These are phyloP conservation scores for Scutellaria barbata DNA, from an alignment of 257 asterid genomes.

Conservation along the genomic window DNA sequence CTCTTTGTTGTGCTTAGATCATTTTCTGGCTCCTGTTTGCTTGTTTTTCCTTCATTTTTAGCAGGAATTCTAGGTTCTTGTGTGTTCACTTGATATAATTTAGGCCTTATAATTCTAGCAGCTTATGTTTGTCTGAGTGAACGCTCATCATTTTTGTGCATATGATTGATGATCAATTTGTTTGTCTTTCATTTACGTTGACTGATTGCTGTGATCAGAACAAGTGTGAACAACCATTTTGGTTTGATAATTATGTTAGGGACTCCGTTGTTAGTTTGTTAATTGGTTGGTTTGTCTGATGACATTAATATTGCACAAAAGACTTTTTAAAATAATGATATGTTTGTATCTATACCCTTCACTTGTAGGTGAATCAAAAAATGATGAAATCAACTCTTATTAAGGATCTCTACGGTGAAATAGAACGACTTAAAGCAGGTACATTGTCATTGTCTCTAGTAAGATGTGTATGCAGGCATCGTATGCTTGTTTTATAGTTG, in stretches of 20 bases:
- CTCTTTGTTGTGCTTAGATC: background rate
- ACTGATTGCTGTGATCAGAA: background rate
- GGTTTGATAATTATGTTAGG: constrained; percentile 8
- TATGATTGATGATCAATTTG: background rate
- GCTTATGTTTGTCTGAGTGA: constrained; percentile 14
- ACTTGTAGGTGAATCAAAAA: constrained; percentile 79
- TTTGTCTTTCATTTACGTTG: background rate
- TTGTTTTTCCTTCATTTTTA: constrained; percentile 13
- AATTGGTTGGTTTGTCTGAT: constrained; percentile 10
- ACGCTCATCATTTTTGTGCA: background rate
- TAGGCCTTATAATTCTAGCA: background rate
- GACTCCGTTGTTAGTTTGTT: background rate
- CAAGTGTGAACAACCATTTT: background rate
- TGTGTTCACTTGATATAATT: background rate
- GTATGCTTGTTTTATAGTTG: background rate
- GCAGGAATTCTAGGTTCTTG: constrained; percentile 9
- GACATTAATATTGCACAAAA: background rate
- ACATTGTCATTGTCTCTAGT: constrained; percentile 12
- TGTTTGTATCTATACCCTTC: constrained; percentile 1
- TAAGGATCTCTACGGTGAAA: constrained; percentile 79
- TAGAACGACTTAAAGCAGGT: constrained; percentile 81
- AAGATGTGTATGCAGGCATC: constrained; percentile 5
- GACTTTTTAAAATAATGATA: background rate
- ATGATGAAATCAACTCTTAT: constrained; percentile 85
- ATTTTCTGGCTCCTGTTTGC: constrained; percentile 10